phyloP scores from a whole-genome alignment of 2,329 filamentous ascomycete genomes.

The Penicillium hesseltinei region DNA sequence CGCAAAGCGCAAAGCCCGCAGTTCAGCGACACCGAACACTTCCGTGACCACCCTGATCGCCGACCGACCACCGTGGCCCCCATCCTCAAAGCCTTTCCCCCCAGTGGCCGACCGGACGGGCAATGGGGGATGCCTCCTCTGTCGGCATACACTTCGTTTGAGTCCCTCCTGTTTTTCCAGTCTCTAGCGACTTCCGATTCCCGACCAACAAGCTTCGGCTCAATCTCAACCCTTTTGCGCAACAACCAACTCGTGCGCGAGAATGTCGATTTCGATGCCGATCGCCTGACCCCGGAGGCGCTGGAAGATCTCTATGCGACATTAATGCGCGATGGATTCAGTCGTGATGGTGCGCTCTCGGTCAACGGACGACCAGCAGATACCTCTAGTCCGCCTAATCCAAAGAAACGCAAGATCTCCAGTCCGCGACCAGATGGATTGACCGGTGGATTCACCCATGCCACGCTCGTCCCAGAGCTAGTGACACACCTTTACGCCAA shows the following conservation, averaged over 20 bases:
- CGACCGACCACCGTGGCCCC: constrained; percentile 37
- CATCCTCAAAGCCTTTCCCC: constrained; percentile 33
- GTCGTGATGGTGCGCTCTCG: constrained; percentile 38
- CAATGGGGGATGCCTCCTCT: constrained; percentile 58
- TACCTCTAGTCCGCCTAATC: constrained; percentile 44
- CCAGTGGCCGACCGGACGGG: constrained; percentile 39
- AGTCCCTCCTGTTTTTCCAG: constrained; percentile 82
- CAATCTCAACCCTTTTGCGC: constrained; percentile 71
- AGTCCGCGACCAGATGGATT: constrained; percentile 63
- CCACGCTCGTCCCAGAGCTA: constrained; percentile 66
- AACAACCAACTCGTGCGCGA: constrained; percentile 70
- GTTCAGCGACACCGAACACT: not conserved
- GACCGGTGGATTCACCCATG: constrained; percentile 64
- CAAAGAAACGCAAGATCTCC: constrained; percentile 72
- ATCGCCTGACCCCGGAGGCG: constrained; percentile 72
- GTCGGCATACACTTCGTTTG: constrained; percentile 75
- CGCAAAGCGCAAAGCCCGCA: not conserved
- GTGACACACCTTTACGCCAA: constrained; percentile 71
- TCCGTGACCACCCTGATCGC: constrained; percentile 2
- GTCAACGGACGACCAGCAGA: constrained; percentile 28
- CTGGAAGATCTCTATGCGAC: constrained; percentile 75
- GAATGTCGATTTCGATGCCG: constrained; percentile 68
- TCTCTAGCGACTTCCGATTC: constrained; percentile 68
- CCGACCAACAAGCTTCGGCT: constrained; percentile 63
- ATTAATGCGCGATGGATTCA: constrained; percentile 71